A percentile compares a stretch with the other conserved stretches of the same genome.
Conservation (phyloP, 257 asterid species). For the Buddleja alternifolia region DNA sequence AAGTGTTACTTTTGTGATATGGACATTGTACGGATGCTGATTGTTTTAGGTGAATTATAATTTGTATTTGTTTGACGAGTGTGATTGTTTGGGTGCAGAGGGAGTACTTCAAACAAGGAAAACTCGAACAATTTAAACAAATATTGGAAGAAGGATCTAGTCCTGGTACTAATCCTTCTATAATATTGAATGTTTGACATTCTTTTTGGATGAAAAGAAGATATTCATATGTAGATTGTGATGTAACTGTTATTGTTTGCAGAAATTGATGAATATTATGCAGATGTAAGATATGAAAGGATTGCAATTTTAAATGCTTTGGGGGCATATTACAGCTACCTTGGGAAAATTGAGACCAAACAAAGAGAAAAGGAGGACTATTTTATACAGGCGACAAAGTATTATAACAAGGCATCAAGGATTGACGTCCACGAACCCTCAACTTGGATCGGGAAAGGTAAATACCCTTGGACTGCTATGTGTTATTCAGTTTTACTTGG, state of each 20-base stretch:
- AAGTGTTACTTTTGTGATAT: slow-evolving; percentile 17
- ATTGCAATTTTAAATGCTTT: slow-evolving; percentile 94
- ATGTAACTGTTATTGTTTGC: slow-evolving; percentile 38
- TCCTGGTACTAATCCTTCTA: slow-evolving; percentile 60
- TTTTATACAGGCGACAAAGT: slow-evolving; percentile 89
- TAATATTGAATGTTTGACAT: neutral
- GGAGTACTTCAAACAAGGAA: slow-evolving; percentile 99
- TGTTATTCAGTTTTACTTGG: slow-evolving; percentile 16
- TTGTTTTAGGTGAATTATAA: slow-evolving; percentile 17
- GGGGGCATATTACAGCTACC: slow-evolving; percentile 96
- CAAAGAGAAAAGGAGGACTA: slow-evolving; percentile 95
- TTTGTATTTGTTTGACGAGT: slow-evolving; percentile 6
- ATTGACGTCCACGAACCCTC: slow-evolving; percentile 98
- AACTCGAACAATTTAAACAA: slow-evolving; percentile 85
- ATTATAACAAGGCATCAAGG: slow-evolving; percentile 95
- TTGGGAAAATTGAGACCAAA: slow-evolving; percentile 84
- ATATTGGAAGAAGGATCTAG: slow-evolving; percentile 98
- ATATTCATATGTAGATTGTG: slow-evolving; percentile 18
- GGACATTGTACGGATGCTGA: neutral
- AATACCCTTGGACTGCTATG: slow-evolving; percentile 17
- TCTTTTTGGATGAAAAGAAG: slow-evolving; percentile 22
- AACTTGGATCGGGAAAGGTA: slow-evolving; percentile 99
- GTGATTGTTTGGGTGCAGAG: slow-evolving; percentile 61
- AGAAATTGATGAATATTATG: slow-evolving; percentile 98
- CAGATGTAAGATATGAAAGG: slow-evolving; percentile 96